Evolutionary conservation across 805 yeast species (phyloP).

Genomic region (Tetrapisispora nanseiensis): DNA sequence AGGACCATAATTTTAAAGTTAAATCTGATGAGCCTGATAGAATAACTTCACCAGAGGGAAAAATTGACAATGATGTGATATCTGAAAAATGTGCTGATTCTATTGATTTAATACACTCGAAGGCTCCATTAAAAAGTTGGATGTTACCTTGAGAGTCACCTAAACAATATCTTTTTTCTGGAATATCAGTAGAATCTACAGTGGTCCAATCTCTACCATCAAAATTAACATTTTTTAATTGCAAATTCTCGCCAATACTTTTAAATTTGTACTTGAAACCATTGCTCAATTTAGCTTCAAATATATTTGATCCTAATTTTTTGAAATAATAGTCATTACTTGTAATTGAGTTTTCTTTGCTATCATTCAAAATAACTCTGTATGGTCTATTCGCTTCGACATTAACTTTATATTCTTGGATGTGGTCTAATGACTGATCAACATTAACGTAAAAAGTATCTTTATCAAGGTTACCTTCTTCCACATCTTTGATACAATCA

Average conservation of each 20-base stretch:
- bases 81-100: conserved; percentile 43
- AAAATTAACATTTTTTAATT: neutral
- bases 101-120: conserved; percentile 8
- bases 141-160: conserved; percentile 32
- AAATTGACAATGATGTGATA: conserved; percentile 37
- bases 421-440: conserved; percentile 17
- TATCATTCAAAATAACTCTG: conserved; percentile 7
- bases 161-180: conserved; percentile 18
- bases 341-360: neutral
- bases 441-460: conserved; percentile 39
- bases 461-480: conserved; percentile 11
- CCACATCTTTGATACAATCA: conserved; percentile 35
- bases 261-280: conserved; percentile 8
- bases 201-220: conserved; percentile 20
- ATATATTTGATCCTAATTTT: conserved; percentile 5
- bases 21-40: conserved; percentile 52
- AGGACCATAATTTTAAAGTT: conserved; percentile 53
- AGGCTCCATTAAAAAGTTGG: conserved; percentile 12
- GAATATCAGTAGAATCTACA: conserved; percentile 29
- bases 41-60: conserved; percentile 58
- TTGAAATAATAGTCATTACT: conserved; percentile 1
- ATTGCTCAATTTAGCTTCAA: conserved; percentile 10
- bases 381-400: conserved; percentile 10
- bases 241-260: neutral
- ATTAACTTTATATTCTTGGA: conserved; percentile 17